A percentile compares a stretch with the other conserved stretches of the same genome.
Evolutionary conservation across 768 basidiomycete species (phyloP).

Genomic region (Tephrocybe rancida): DNA sequence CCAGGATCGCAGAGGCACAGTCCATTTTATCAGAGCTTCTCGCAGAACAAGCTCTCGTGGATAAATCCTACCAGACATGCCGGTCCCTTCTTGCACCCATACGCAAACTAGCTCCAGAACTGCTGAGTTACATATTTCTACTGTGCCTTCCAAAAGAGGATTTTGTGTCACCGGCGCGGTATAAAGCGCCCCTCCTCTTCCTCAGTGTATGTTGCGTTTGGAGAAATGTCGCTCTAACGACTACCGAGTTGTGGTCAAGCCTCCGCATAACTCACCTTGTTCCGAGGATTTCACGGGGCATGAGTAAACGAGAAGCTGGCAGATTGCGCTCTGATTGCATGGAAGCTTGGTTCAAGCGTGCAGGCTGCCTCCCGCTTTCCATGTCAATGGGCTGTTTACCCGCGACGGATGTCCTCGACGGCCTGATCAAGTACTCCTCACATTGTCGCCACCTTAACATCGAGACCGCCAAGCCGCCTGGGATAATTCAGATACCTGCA

Average conservation of each 20-base stretch:
- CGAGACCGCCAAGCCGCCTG: not conserved
- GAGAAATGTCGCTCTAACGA: slow-evolving; percentile 11
- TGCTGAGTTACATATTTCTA: slow-evolving; percentile 2
- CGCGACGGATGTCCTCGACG: not conserved
- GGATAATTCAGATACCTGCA: not conserved
- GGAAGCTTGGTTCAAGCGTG: slow-evolving; percentile 7
- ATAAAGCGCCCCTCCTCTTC: slow-evolving; percentile 6
- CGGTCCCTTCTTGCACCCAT: slow-evolving; percentile 9
- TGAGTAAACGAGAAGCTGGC: not conserved
- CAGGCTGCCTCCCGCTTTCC: slow-evolving; percentile 5
- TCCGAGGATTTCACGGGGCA: not conserved
- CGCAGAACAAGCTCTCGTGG: not conserved
- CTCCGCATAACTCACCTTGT: not conserved
- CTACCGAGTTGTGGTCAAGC: slow-evolving; percentile 8
- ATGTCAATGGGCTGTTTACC: slow-evolving; percentile 3
- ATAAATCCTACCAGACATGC: not conserved
- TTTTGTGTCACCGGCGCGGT: slow-evolving; percentile 1
- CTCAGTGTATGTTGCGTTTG: slow-evolving; percentile 5
- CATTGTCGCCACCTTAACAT: slow-evolving; percentile 9
- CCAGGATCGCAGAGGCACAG: slow-evolving; percentile 3
- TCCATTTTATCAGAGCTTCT: slow-evolving; percentile 6
- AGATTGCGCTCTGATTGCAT: not conserved
- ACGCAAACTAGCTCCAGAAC: slow-evolving; percentile 5
- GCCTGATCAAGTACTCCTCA: not conserved
- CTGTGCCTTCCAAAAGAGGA: not conserved